Base-by-base conservation (phyloP, 768 basidiomycete species). In the Phaeotremella skinneri region DNA sequence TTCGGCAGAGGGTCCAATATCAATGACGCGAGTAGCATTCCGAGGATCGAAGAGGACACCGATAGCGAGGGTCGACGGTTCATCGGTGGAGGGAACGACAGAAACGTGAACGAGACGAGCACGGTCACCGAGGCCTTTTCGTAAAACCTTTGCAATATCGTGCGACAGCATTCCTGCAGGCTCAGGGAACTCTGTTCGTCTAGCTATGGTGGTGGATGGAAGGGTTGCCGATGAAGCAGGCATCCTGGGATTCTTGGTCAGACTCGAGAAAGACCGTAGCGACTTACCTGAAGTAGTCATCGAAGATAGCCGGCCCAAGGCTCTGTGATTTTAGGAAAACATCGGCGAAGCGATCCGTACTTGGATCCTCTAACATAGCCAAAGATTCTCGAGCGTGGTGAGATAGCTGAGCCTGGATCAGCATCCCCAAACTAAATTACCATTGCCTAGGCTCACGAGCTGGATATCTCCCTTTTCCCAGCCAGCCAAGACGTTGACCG, bases 21-120 rank as follows among this genome's bases (percentile, higher is more conserved):
- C 96, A 26, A 98, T 88, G 1, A 97, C 84, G 7, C 90, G 85
- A 63, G 86, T 85, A 2, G 91, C 90, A 59, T 88, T 78, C 5
- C 83, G 80, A 0, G 85, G 80, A 66, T 91, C 81, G 64, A 90
- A 84, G 16, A 91, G 78, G 5, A 98, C 75, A 2, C 94, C 93
- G 31, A 98, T 79, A 62, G 83, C 81, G 34, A 92, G 73, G 2
- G 82, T 1, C 17, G 62, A 47, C 14, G 47, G 7, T 17, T 32
- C 20, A 1, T 20, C 59, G 5, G 60, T 25, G 3, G 61, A 23
- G 17, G 67, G 66, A n/a, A n/a, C 7, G 43, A 20, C 9, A 34
- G 88, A 81, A 49, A 90, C 78, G 7, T 83, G 81, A 13, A 88
- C 78, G 1, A 85, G 85, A 58, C 83, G 83, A 1, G 82, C 82